These are phyloP conservation scores for Candida takata DNA, from an alignment of 805 yeast species.

Conservation along the genomic window DNA sequence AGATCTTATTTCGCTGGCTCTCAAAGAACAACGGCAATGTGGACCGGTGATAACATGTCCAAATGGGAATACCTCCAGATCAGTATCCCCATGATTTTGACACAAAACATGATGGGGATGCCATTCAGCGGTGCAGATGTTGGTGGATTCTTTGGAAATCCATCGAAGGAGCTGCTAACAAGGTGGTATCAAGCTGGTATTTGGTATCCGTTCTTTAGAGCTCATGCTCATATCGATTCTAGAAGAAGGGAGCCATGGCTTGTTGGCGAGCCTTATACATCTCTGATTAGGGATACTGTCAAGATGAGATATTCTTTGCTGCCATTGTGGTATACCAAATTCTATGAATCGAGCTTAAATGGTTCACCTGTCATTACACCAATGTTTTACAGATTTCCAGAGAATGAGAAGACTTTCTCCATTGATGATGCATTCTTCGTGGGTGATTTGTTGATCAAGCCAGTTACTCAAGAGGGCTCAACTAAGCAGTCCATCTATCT, in stretches of 20 bases:
- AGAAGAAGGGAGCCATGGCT: conserved; percentile 91
- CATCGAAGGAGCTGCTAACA: conserved; percentile 67
- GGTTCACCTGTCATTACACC: conserved; percentile 75
- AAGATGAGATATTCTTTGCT: conserved; percentile 66
- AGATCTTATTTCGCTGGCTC: conserved; percentile 88
- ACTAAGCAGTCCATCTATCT: conserved; percentile 27
- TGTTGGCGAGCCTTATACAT: conserved; percentile 65
- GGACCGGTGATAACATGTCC: conserved; percentile 98
- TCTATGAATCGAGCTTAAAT: conserved; percentile 49
- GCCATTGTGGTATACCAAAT: conserved; percentile 76
- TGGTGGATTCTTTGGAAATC: conserved; percentile 94
- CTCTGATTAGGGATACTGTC: conserved; percentile 62
- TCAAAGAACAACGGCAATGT: conserved; percentile 84
- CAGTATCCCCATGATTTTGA: conserved; percentile 83
- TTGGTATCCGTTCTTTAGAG: conserved; percentile 95
- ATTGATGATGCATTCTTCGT: conserved; percentile 82
- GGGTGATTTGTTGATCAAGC: conserved; percentile 77
- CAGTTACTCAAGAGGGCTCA: conserved; percentile 57
- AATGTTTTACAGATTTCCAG: conserved; percentile 49
- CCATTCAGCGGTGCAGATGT: conserved; percentile 96
- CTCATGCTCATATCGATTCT: conserved; percentile 93
- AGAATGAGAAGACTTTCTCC: conserved; percentile 38
- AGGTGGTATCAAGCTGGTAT: conserved; percentile 97
- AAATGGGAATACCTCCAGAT: conserved; percentile 80
- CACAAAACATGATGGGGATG: conserved; percentile 75